Evolutionary conservation across 2,329 filamentous ascomycete genomes (phyloP).

Genomic region (Phialemoniopsis sp.): DNA sequence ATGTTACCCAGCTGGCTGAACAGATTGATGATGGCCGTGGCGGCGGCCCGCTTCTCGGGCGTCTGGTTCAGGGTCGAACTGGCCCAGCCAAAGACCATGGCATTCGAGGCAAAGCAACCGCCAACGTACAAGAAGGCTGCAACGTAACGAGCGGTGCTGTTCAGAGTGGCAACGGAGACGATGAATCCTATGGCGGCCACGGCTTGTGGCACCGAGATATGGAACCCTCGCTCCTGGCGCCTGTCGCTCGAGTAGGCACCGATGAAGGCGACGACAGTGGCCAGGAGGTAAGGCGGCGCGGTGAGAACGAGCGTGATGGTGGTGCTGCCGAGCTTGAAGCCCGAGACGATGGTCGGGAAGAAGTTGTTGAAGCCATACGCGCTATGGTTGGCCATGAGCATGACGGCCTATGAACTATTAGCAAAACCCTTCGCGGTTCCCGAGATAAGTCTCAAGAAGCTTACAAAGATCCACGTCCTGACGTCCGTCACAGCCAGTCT

Average conservation of each 20-base stretch:
- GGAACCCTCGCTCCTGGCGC: neutral
- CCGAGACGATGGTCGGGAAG: conserved; percentile 17
- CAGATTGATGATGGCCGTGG: conserved; percentile 28
- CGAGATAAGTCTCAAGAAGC: neutral
- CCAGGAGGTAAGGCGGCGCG: conserved; percentile 18
- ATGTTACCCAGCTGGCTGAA: conserved; percentile 30
- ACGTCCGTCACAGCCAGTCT: conserved; percentile 14
- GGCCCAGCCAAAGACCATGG: conserved; percentile 27
- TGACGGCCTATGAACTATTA: conserved; percentile 1
- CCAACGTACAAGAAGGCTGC: conserved; percentile 37
- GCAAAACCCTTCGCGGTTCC: conserved; percentile 4
- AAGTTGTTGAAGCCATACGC: conserved; percentile 18
- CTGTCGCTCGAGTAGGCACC: no score
- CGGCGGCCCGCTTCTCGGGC: conserved; percentile 30
- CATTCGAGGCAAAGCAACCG: conserved; percentile 26
- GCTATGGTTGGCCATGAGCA: conserved; percentile 14
- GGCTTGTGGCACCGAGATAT: conserved; percentile 1
- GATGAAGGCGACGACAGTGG: conserved; percentile 8
- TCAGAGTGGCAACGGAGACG: neutral
- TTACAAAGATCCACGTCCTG: conserved; percentile 17
- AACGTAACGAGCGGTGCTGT: conserved; percentile 1
- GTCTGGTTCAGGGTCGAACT: conserved; percentile 24
- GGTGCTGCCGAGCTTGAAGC: conserved; percentile 12
- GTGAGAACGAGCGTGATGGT: conserved; percentile 24
- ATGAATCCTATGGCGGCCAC: conserved; percentile 1